These are phyloP conservation scores for Barnettozyma botsteinii DNA, from an alignment of 805 yeast species.

Conservation along the genomic window DNA sequence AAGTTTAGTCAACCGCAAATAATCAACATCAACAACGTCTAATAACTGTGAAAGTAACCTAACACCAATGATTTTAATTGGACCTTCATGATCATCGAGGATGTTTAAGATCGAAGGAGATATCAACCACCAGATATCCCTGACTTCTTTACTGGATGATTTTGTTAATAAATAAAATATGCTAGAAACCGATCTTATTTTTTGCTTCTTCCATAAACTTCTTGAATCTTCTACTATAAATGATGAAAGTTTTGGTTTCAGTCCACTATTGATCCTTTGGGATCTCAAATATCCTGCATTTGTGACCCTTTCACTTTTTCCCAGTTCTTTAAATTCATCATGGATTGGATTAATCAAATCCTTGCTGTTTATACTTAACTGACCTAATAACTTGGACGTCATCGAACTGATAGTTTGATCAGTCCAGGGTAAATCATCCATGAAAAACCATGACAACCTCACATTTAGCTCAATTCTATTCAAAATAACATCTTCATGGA, in stretches of 20 bases:
- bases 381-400: conserved; percentile 1
- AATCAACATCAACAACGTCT: conserved; percentile 13
- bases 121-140: conserved; percentile 23
- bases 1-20: conserved; percentile 17
- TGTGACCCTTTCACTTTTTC: conserved; percentile 11
- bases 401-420: conserved; percentile 5
- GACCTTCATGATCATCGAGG: conserved; percentile 26
- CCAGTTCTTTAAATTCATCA: conserved; percentile 11
- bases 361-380: background rate
- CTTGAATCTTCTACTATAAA: conserved; percentile 11
- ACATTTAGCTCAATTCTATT: no score
- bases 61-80: conserved; percentile 22
- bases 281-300: conserved; percentile 21
- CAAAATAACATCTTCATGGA: background rate
- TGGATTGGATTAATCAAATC: conserved; percentile 4
- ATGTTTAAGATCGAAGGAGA: conserved; percentile 23
- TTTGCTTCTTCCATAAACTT: conserved; percentile 13
- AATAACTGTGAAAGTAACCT: conserved; percentile 13
- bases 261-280: background rate
- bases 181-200: conserved; percentile 16
- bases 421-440: conserved; percentile 19
- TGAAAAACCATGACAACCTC: conserved; percentile 7
- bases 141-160: conserved; percentile 3
- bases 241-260: conserved; percentile 15
- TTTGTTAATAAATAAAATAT: conserved; percentile 8